Conservation (phyloP, 768 basidiomycete species). For the Amanita rimosa region DNA sequence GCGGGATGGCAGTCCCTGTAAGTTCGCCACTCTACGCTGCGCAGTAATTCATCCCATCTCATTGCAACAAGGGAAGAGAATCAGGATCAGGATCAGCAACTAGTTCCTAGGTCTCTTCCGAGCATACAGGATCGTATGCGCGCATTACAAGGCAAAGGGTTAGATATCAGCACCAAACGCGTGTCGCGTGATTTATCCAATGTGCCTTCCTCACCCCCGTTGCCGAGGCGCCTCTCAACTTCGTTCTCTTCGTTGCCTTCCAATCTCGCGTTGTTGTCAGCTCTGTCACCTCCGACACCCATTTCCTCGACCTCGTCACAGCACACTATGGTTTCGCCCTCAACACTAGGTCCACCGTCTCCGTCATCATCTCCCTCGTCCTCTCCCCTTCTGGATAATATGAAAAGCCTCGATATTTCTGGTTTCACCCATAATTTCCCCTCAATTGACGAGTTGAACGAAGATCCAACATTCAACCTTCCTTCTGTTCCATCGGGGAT, state of each 20-base stretch:
- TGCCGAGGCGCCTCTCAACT: constrained; percentile 23
- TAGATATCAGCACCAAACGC: constrained; percentile 50
- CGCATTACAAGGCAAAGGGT: constrained; percentile 61
- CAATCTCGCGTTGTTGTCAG: constrained; percentile 3
- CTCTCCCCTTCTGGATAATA: constrained; percentile 34
- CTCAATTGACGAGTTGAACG: constrained; percentile 66
- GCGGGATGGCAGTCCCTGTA: constrained; percentile 28
- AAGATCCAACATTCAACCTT: constrained; percentile 34
- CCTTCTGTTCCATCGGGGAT: constrained; percentile 37
- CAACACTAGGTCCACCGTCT: constrained; percentile 66
- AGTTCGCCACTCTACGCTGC: constrained; percentile 10
- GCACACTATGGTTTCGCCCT: constrained; percentile 61
- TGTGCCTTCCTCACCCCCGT: constrained; percentile 30
- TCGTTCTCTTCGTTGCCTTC: constrained; percentile 8
- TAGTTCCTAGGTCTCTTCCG: constrained; percentile 38
- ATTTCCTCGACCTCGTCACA: constrained; percentile 30
- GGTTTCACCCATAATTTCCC: constrained; percentile 64
- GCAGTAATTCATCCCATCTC: not conserved
- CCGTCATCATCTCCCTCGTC: constrained; percentile 62
- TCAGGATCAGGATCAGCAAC: constrained; percentile 18
- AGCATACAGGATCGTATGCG: constrained; percentile 77
- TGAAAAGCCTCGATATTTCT: constrained; percentile 25
- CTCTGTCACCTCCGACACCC: constrained; percentile 20
- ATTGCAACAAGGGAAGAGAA: constrained; percentile 7
- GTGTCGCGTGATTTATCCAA: constrained; percentile 41